phyloP scores from a whole-genome alignment of 2,329 filamentous ascomycete genomes.

The Karstenula rhodostoma region DNA sequence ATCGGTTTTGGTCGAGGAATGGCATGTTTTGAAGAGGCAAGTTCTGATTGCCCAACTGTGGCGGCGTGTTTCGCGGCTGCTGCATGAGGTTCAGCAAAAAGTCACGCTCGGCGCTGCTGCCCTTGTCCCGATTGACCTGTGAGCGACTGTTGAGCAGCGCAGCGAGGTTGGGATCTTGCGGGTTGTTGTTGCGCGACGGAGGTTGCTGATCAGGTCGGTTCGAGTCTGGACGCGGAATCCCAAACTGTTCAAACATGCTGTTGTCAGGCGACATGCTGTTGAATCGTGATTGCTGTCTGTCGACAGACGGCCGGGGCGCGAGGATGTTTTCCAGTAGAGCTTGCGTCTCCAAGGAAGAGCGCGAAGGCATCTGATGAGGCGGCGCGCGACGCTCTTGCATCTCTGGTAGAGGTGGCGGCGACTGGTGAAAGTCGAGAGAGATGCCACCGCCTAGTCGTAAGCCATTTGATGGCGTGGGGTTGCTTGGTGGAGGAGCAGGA shows the following conservation, averaged over 20 bases:
- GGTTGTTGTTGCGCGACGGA: conserved; percentile 39
- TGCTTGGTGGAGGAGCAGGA: conserved; percentile 26
- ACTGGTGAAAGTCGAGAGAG: conserved; percentile 42
- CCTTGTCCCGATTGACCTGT: conserved; percentile 46
- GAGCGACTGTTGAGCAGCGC: conserved; percentile 50
- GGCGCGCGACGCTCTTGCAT: conserved; percentile 32
- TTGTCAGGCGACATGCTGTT: conserved; percentile 47
- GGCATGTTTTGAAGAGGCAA: conserved; percentile 46
- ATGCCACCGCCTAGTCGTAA: conserved; percentile 40
- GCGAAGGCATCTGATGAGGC: conserved; percentile 29
- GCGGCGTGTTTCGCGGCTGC: conserved; percentile 53
- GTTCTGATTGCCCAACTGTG: conserved; percentile 43
- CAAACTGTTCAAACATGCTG: conserved; percentile 39
- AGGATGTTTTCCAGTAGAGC: conserved; percentile 47
- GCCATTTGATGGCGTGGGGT: conserved; percentile 37
- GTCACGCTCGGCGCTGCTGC: conserved; percentile 73
- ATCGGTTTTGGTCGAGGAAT: conserved; percentile 46
- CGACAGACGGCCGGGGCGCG: conserved; percentile 41
- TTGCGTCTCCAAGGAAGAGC: conserved; percentile 45
- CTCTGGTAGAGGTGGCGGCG: conserved; percentile 38
- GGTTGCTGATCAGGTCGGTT: conserved; percentile 42
- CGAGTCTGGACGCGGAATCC: conserved; percentile 41
- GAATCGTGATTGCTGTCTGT: conserved; percentile 43
- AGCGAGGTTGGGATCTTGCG: conserved; percentile 44
- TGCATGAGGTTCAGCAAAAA: conserved; percentile 88